Base-by-base conservation (phyloP, 768 basidiomycete species). In the Trichaptum fuscoviolaceum region DNA sequence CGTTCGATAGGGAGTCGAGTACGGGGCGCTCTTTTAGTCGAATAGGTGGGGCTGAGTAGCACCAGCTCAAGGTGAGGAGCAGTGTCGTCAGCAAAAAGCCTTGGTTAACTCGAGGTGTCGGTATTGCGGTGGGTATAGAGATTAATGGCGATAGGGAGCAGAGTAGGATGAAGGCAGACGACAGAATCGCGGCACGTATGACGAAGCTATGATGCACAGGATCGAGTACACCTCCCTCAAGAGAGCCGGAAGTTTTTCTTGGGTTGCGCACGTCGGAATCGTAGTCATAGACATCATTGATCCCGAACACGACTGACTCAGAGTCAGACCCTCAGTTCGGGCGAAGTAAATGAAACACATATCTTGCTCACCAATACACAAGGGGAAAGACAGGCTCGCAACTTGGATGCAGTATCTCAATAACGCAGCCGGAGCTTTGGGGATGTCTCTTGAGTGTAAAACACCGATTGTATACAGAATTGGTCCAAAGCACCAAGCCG, bases 241-340 rank as follows among this genome's bases (percentile, higher is more conserved):
- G 63, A 17, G 60, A 59, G 17, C 59, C 62, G 25, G 59, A 58
- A 5, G 64, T 26, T 62, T 70, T 70, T 64, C 69, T 36, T 30
- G 68, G 68, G 66, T 70, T 70, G 6, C 35, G 65, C 2, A 67
- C n/a, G 58, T 70, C 69, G 25, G 62, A 65, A 7, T 66, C 65
- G 34, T 70, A 70, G 58, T 70, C 69, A 62, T 66, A 70, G 23
- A 70, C 68, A 62, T 70, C 69, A 35, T 70, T 70, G 59, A 70
- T 64, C 20, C 69, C 69, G 65, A 70, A 70, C 10, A 70, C 69
- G 62, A 70, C 69, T 70, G 57, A 24, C 18, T 25, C 59, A 34
- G 3, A 61, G 59, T 52, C 23, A 15, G 59, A 2, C 23, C 35
- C 20, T 23, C 52, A 57, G 58, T 52, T 67, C 20, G 5, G 15